phyloP scores from a whole-genome alignment of 2,329 filamentous ascomycete genomes.

The Fusarium praegraminearum region DNA sequence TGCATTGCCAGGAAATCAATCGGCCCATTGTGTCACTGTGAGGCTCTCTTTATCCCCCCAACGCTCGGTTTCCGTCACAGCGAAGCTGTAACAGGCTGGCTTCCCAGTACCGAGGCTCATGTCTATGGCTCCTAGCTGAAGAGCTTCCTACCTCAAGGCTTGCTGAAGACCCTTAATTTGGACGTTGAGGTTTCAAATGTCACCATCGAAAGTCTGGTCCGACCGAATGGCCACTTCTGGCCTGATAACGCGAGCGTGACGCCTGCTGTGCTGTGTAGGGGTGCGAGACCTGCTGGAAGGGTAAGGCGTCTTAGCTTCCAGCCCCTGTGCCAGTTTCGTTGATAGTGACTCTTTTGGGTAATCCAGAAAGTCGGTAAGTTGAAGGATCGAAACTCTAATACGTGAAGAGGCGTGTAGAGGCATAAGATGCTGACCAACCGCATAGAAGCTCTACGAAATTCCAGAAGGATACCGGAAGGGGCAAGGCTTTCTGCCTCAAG shows the following conservation, averaged over 20 bases:
- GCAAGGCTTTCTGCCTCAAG: constrained; percentile 13
- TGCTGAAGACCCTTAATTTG: constrained; percentile 4
- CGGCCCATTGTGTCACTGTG: neutral
- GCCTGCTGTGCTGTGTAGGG: constrained; percentile 5
- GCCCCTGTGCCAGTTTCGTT: constrained; percentile 36
- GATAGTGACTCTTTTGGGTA: constrained; percentile 27
- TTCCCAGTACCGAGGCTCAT: neutral
- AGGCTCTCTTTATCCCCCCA: neutral
- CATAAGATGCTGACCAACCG: neutral
- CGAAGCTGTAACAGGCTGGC: neutral
- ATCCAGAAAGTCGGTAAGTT: constrained; percentile 42
- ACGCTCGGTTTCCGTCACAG: no score
- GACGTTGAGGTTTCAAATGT: constrained; percentile 32
- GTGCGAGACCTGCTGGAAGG: neutral
- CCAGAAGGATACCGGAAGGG: constrained; percentile 45
- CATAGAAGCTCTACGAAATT: constrained; percentile 20
- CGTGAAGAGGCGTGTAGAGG: constrained; percentile 15
- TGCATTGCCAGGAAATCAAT: neutral
- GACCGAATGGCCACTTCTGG: constrained; percentile 12
- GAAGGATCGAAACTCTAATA: constrained; percentile 36
- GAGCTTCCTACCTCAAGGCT: neutral
- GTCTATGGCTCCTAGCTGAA: neutral
- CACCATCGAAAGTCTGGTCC: constrained; percentile 18
- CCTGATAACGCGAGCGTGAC: constrained; percentile 16
- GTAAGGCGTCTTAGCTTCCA: constrained; percentile 10